These are phyloP conservation scores for Fusarium aywerte DNA, from an alignment of 2,329 filamentous ascomycete genomes.

Conservation along the genomic window DNA sequence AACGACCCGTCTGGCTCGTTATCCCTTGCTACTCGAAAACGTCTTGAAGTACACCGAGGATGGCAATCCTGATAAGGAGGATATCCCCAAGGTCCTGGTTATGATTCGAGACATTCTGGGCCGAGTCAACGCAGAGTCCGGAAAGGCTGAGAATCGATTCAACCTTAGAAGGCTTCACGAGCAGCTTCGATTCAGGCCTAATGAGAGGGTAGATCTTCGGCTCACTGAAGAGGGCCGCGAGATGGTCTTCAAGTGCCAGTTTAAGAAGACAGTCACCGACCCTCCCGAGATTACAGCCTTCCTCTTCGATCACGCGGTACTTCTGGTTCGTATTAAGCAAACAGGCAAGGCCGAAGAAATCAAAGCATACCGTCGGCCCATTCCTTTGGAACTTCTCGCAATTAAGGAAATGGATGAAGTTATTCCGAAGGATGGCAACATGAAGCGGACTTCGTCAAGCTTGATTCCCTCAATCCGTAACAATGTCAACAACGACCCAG, in stretches of 20 bases:
- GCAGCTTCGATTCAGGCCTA: constrained; percentile 88
- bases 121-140: constrained; percentile 92
- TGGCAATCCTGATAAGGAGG: constrained; percentile 87
- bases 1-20: constrained; percentile 92
- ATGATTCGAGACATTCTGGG: constrained; percentile 88
- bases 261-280: constrained; percentile 93
- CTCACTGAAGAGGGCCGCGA: constrained; percentile 93
- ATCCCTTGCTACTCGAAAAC: constrained; percentile 90
- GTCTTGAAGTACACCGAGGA: constrained; percentile 92
- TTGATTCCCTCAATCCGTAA: constrained; percentile 70
- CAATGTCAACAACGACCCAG: constrained; percentile 62
- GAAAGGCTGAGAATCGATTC: constrained; percentile 97
- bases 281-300: constrained; percentile 92
- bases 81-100: constrained; percentile 88
- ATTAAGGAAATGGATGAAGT: constrained; percentile 98
- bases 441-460: constrained; percentile 90
- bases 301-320: constrained; percentile 93
- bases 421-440: constrained; percentile 79
- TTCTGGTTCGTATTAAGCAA: constrained; percentile 90
- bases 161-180: constrained; percentile 92
- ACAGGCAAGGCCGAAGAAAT: constrained; percentile 94
- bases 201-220: constrained; percentile 92
- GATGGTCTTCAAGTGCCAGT: constrained; percentile 89
- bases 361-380: constrained; percentile 92
- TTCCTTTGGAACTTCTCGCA: constrained; percentile 89